Conservation (phyloP, 257 asterid genomes). For the Primulina eburnea region DNA sequence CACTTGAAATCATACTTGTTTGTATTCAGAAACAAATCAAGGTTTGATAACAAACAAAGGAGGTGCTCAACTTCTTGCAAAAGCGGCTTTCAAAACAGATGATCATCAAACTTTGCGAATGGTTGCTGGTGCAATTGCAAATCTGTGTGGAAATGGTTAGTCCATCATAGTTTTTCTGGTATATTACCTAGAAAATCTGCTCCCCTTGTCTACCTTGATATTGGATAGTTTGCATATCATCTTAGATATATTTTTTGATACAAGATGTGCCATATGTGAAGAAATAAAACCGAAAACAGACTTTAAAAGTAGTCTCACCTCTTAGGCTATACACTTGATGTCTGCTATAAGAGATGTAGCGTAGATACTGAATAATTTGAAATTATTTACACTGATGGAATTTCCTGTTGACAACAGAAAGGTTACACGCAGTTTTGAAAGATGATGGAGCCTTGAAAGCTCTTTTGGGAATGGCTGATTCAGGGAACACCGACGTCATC, state of each 20-base stretch:
- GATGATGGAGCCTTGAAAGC: constrained; percentile 85
- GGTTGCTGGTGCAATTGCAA: constrained; percentile 97
- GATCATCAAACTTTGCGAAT: constrained; percentile 89
- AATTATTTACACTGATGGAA: constrained; percentile 16
- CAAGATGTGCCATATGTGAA: not conserved
- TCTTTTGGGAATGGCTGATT: constrained; percentile 59
- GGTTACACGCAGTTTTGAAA: constrained; percentile 54
- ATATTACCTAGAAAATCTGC: not conserved
- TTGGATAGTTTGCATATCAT: not conserved
- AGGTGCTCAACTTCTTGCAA: constrained; percentile 71
- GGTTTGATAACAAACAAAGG: constrained; percentile 67
- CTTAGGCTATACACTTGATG: not conserved
- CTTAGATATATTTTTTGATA: not conserved
- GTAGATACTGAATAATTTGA: not conserved
- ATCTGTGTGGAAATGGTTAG: constrained; percentile 91
- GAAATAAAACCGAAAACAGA: not conserved
- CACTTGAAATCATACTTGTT: constrained; percentile 9
- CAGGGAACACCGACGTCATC: constrained; percentile 58
- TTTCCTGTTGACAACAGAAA: constrained; percentile 42
- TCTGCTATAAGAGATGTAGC: not conserved
- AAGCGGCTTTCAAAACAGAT: constrained; percentile 60
- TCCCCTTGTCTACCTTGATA: not conserved
- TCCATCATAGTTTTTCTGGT: constrained; percentile 8
- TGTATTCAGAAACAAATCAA: constrained; percentile 67
- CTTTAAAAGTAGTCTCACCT: not conserved